Base-by-base conservation (phyloP, 1,284 basidiomycete species). In the Caloboletus firmus region DNA sequence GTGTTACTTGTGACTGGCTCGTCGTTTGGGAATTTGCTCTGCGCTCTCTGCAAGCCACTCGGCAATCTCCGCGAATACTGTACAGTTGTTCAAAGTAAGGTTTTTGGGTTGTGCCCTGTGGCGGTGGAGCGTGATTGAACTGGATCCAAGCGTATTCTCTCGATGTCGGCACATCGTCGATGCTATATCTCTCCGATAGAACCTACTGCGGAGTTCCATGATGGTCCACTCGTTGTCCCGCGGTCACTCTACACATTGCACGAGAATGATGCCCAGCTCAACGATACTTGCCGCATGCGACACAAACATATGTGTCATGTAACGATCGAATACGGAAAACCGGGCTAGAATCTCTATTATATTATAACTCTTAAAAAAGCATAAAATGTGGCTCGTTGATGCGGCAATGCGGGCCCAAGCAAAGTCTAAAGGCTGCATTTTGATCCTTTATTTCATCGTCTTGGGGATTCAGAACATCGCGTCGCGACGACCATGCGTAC, bases 31-130 rank as follows among this genome's bases (percentile, higher is more conserved):
- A 9, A 36, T 43, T 47, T 32, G 28, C n/a, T 45, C 36, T 31
- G 22, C 18, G n/a, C 6, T 24, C 34, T 3, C n/a, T 34, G 11
- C 47, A 67, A 69, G 67, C 67, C 70, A 69, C 68, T 43, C 69
- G 70, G 67, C 20, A 51, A 57, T 59, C 36, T 39, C 70, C 67
- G 62, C 10, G 35, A 18, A 39, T 57, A 49, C 66, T 72, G 22
- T 22, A 62, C 32, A 69, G 69, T 56, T 65, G 17, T 2, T 11
- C 3, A 31, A 40, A 51, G 32, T 49, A 60, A 56, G 44, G 46
- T 63, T 51, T 22, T 2, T 4, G 13, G 28, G 10, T 12, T 15
- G 9, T 41, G 6, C 13, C 3, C 7, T 30, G 56, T 57, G 50
- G 55, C 50, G 28, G 32, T 54, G 49, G 13, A 15, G 28, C 24